Evolutionary conservation across 345 rosid species (phyloP).

Genomic region (Linum tenue): DNA sequence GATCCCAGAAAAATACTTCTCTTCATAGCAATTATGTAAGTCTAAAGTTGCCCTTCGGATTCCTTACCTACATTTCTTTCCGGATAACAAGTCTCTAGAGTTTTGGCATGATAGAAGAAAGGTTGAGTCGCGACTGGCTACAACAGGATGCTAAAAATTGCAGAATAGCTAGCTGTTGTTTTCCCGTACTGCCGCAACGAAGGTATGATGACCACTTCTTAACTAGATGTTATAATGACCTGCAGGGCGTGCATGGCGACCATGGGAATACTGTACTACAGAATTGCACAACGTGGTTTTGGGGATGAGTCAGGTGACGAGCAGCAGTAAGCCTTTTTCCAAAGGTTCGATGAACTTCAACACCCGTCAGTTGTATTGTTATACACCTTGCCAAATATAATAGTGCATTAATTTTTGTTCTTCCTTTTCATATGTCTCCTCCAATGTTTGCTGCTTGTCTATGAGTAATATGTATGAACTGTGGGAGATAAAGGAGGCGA

Average conservation of each 20-base stretch:
- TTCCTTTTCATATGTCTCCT: no score
- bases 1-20: slow-evolving; percentile 88
- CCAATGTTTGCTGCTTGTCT: no score
- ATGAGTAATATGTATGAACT: no score
- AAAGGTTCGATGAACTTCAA: slow-evolving; percentile 2
- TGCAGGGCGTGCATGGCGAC: slow-evolving; percentile 99
- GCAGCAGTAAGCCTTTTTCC: slow-evolving; percentile 33
- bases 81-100: neutral
- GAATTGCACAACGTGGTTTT: slow-evolving; percentile 71
- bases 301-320: slow-evolving; percentile 51
- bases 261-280: slow-evolving; percentile 91
- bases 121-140: no score
- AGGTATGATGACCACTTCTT: no score
- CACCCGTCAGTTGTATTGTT: neutral
- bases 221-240: neutral
- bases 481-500: no score
- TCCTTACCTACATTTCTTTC: neutral
- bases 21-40: slow-evolving; percentile 80
- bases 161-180: no score
- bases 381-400: neutral
- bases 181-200: no score
- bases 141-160: no score
- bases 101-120: no score
- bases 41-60: slow-evolving; percentile 1
- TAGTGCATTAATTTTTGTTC: no score